Conservation (phyloP, 2,329 filamentous ascomycete species). For the Cryphonectria naterciae region DNA sequence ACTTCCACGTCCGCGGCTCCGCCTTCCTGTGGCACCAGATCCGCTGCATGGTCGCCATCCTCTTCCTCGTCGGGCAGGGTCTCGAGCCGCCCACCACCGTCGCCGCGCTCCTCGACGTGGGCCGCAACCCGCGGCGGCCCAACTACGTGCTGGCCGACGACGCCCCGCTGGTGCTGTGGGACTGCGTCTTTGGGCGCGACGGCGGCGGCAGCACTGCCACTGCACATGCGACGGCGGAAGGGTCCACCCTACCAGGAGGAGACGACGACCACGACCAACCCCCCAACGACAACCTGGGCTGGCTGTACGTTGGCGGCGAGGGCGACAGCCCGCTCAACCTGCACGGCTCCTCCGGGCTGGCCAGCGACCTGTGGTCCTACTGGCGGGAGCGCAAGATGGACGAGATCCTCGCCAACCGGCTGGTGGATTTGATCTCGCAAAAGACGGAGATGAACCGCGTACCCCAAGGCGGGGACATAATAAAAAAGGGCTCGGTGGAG, state of each 20-base stretch:
- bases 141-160: slow-evolving; percentile 91
- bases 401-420: slow-evolving; percentile 76
- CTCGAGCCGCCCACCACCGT: slow-evolving; percentile 78
- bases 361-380: slow-evolving; percentile 77
- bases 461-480: slow-evolving; percentile 41
- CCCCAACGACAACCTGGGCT: slow-evolving; percentile 65
- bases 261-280: slow-evolving; percentile 40
- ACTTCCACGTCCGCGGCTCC: slow-evolving; percentile 84
- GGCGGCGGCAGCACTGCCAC: background rate
- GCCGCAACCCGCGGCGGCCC: slow-evolving; percentile 73
- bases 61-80: slow-evolving; percentile 92
- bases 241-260: background rate
- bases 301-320: slow-evolving; percentile 76
- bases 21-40: slow-evolving; percentile 99
- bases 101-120: slow-evolving; percentile 73
- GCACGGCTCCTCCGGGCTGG: slow-evolving; percentile 67
- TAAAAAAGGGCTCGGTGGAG: slow-evolving; percentile 40
- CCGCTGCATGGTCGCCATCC: slow-evolving; percentile 84
- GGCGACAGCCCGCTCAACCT: slow-evolving; percentile 57
- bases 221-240: background rate
- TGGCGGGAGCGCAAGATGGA: slow-evolving; percentile 90
- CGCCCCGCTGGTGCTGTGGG: slow-evolving; percentile 89
- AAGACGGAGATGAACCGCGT: slow-evolving; percentile 37
- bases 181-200: slow-evolving; percentile 73
- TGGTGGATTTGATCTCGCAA: slow-evolving; percentile 66